phyloP scores from a whole-genome alignment of 1,284 basidiomycete genomes.

The Puccinia triticina region DNA sequence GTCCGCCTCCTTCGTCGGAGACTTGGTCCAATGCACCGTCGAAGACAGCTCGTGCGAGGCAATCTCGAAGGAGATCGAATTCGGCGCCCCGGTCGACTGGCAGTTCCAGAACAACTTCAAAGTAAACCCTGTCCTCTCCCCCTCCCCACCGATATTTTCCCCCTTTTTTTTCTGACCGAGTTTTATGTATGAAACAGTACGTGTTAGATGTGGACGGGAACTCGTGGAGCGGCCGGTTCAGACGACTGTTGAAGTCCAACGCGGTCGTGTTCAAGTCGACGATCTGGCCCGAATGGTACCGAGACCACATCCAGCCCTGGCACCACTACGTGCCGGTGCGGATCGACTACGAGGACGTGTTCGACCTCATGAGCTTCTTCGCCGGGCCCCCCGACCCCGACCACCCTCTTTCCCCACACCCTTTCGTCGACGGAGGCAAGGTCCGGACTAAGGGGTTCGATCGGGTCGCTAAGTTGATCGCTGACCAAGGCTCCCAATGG shows the following conservation, averaged over 20 bases:
- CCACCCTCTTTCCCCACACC: background rate
- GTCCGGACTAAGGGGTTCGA: conserved; percentile 59
- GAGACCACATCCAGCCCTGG: conserved; percentile 66
- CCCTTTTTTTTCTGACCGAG: background rate
- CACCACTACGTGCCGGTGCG: conserved; percentile 70
- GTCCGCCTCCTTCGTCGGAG: conserved; percentile 61
- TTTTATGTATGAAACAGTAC: conserved; percentile 4
- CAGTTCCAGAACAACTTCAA: conserved; percentile 45
- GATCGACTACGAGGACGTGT: conserved; percentile 64
- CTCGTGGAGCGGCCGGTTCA: conserved; percentile 59
- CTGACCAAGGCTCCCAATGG: conserved; percentile 61
- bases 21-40: conserved; percentile 54
- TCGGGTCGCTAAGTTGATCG: conserved; percentile 62
- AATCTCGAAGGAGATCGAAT: conserved; percentile 52
- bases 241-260: conserved; percentile 61
- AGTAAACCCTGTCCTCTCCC: too few species aligned
- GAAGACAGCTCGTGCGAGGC: conserved; percentile 53
- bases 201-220: conserved; percentile 51
- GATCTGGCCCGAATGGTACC: conserved; percentile 63
- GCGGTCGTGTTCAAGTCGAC: conserved; percentile 63
- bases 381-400: conserved; percentile 61
- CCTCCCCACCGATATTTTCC: too few species aligned
- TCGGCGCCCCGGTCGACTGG: conserved; percentile 52
- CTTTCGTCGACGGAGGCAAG: background rate
- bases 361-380: conserved; percentile 64